phyloP scores from a whole-genome alignment of 2,329 filamentous ascomycete genomes.

The Grosmannia serpens region DNA sequence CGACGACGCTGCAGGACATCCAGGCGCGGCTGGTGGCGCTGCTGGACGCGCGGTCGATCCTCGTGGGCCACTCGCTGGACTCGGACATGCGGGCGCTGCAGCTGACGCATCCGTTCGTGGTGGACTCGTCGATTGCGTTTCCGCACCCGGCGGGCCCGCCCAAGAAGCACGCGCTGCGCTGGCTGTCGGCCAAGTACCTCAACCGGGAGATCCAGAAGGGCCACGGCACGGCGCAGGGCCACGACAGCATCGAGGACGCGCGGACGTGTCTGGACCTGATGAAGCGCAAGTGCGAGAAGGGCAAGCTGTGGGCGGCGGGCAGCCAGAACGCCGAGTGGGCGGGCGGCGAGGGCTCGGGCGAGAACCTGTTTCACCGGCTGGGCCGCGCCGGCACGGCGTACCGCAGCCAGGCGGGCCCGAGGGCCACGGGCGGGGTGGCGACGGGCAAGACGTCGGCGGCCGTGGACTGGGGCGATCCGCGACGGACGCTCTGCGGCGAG shows the following conservation, averaged over 20 bases:
- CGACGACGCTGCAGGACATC: constrained; percentile 73
- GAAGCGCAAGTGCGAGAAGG: constrained; percentile 92
- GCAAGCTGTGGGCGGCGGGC: constrained; percentile 65
- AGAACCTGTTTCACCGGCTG: constrained; percentile 83
- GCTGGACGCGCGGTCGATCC: constrained; percentile 59
- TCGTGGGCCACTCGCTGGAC: constrained; percentile 72
- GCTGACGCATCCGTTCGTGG: constrained; percentile 81
- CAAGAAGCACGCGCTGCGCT: constrained; percentile 84
- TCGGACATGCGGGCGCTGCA: constrained; percentile 75
- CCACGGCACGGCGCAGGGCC: constrained; percentile 52
- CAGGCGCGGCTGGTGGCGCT: constrained; percentile 65
- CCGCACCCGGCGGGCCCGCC: constrained; percentile 84
- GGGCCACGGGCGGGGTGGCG: constrained; percentile 42
- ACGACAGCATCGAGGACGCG: constrained; percentile 89
- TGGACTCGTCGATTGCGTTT: constrained; percentile 84
- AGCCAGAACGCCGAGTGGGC: constrained; percentile 5
- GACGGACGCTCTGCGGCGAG: constrained; percentile 42
- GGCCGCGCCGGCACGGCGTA: constrained; percentile 50
- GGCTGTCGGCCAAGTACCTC: constrained; percentile 75
- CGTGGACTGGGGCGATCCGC: constrained; percentile 81
- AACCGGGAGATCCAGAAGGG: constrained; percentile 79
- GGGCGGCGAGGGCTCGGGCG: constrained; percentile 57
- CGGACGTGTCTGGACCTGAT: constrained; percentile 84
- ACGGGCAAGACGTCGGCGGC: constrained; percentile 58
- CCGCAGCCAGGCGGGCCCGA: constrained; percentile 46